These are phyloP conservation scores for Moesziomyces parantarcticus DNA, from an alignment of 1,284 basidiomycete genomes.

Conservation along the genomic window DNA sequence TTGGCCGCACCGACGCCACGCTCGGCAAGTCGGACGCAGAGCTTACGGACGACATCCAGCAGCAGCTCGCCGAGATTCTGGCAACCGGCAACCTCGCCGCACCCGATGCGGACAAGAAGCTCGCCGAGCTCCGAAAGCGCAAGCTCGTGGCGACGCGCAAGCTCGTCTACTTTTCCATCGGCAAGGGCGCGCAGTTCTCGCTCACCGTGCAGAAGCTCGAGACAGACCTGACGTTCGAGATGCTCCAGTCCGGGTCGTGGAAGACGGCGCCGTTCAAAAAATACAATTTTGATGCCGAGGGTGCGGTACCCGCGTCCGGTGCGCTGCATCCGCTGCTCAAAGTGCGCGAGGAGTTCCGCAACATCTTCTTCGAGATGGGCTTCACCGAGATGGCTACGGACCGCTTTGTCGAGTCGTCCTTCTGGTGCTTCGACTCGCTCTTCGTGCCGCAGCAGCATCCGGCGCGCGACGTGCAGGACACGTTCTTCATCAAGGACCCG, in stretches of 20 bases:
- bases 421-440: conserved; percentile 99
- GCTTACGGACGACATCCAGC: conserved; percentile 69
- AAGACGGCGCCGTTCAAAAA: conserved; percentile 79
- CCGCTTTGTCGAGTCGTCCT: conserved; percentile 95
- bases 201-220: conserved; percentile 95
- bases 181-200: conserved; percentile 87
- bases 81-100: conserved; percentile 75
- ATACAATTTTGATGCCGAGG: conserved; percentile 99
- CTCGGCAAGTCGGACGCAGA: conserved; percentile 38
- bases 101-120: conserved; percentile 69
- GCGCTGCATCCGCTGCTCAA: conserved; percentile 96
- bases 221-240: conserved; percentile 95
- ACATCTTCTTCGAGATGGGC: conserved; percentile 99
- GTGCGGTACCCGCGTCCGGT: conserved; percentile 85
- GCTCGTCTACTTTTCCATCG: conserved; percentile 90
- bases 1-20: conserved; percentile 75
- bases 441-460: conserved; percentile 99
- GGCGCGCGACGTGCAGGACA: conserved; percentile 96
- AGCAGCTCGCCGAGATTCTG: conserved; percentile 80
- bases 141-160: conserved; percentile 79
- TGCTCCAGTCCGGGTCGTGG: conserved; percentile 77
- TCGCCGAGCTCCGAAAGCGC: conserved; percentile 80
- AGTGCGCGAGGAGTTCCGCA: conserved; percentile 96
- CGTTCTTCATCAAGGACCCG: conserved; percentile 98
- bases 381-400: conserved; percentile 99